phyloP scores from a whole-genome alignment of 371 early-diverging fungal species.

The Gilbertella persicaria region DNA sequence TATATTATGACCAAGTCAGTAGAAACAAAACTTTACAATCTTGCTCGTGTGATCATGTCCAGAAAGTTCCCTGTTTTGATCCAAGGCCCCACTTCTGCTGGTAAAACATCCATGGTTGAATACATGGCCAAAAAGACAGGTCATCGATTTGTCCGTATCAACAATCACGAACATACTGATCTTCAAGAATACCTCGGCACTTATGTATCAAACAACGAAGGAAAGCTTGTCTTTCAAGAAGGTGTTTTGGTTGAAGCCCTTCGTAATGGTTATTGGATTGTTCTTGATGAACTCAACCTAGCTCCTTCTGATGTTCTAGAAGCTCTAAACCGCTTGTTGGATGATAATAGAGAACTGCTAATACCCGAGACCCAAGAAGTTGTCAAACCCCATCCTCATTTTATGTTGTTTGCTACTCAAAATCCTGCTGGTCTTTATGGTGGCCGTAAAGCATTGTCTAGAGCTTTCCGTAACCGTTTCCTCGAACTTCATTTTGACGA shows the following conservation, averaged over 20 bases:
- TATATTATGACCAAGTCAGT: slow-evolving; percentile 95
- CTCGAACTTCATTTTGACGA: slow-evolving; percentile 96
- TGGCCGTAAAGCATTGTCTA: slow-evolving; percentile 98
- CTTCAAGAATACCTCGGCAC: slow-evolving; percentile 98
- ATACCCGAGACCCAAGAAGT: slow-evolving; percentile 97
- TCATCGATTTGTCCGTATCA: slow-evolving; percentile 97
- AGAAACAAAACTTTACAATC: slow-evolving; percentile 77
- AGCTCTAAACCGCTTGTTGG: slow-evolving; percentile 98
- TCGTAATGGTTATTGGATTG: slow-evolving; percentile 98
- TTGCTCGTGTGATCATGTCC: slow-evolving; percentile 93
- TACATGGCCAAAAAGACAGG: slow-evolving; percentile 94
- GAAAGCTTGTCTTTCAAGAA: slow-evolving; percentile 92
- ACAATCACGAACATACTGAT: slow-evolving; percentile 99
- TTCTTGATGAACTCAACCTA: slow-evolving; percentile 99
- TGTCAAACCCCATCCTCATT: slow-evolving; percentile 95
- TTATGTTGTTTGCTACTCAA: slow-evolving; percentile 99
- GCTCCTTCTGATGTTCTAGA: slow-evolving; percentile 99
- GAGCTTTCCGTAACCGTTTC: slow-evolving; percentile 99
- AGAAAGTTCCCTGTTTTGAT: slow-evolving; percentile 96
- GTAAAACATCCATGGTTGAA: slow-evolving; percentile 99
- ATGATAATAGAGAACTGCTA: slow-evolving; percentile 98
- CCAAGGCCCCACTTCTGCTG: slow-evolving; percentile 99
- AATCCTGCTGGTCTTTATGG: slow-evolving; percentile 99
- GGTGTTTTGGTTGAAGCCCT: slow-evolving; percentile 97
- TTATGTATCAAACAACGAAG: slow-evolving; percentile 81